These are phyloP conservation scores for Ramaria sp. DNA, from an alignment of 768 basidiomycete species.

Conservation along the genomic window DNA sequence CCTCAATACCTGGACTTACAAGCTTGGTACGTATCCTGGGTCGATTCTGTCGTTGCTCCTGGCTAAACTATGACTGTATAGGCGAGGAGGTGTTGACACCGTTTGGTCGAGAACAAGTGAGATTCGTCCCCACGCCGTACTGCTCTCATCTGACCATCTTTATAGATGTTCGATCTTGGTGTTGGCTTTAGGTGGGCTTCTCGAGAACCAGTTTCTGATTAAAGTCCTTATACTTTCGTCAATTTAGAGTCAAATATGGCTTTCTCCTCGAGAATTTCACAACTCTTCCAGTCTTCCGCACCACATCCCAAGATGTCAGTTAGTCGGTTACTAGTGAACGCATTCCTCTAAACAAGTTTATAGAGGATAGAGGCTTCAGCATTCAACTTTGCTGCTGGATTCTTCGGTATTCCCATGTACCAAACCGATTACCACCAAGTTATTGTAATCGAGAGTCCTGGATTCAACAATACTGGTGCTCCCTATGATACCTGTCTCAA, in stretches of 20 bases:
- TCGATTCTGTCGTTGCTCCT: background rate
- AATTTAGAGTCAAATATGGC: slow-evolving; percentile 48
- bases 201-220: too few relatives aligned
- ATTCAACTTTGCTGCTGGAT: slow-evolving; percentile 48
- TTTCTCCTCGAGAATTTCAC: slow-evolving; percentile 47
- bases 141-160: too few relatives aligned
- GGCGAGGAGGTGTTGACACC: slow-evolving; percentile 52
- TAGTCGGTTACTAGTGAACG: background rate
- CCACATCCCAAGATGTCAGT: slow-evolving; percentile 49
- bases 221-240: slow-evolving; percentile 18
- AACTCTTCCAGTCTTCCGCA: slow-evolving; percentile 68
- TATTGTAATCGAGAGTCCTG: slow-evolving; percentile 56
- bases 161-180: too few relatives aligned
- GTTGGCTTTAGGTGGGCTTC: too few relatives aligned
- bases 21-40: slow-evolving; percentile 13
- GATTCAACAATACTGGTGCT: slow-evolving; percentile 39
- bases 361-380: slow-evolving; percentile 58
- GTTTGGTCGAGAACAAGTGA: slow-evolving; percentile 75
- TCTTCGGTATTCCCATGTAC: slow-evolving; percentile 60
- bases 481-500: slow-evolving; percentile 23
- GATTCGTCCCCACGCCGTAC: background rate
- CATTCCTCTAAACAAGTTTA: background rate
- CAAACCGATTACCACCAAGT: slow-evolving; percentile 64
- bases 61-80: background rate
- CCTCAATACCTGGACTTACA: slow-evolving; percentile 61